Evolutionary conservation across 257 asterid species (phyloP).

Genomic region (Nicotiana benthamiana): DNA sequence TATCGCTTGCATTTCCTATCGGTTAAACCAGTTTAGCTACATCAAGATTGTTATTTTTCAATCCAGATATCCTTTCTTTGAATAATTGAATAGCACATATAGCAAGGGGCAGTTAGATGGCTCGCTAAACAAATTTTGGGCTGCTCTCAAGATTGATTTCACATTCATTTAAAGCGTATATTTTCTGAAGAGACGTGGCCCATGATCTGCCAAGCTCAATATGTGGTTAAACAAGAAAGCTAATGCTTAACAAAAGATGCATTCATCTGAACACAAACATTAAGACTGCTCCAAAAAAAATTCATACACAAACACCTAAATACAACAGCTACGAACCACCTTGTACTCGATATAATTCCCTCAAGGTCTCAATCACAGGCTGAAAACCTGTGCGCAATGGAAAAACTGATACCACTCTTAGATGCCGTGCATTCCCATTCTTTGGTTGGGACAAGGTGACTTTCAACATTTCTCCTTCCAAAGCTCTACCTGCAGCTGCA

Average conservation of each 20-base stretch:
- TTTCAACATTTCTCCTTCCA: constrained; percentile 78
- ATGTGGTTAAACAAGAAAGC: background rate
- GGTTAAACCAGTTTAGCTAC: background rate
- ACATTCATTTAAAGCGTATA: background rate
- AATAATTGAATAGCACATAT: background rate
- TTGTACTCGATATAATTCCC: constrained; percentile 38
- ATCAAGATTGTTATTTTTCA: background rate
- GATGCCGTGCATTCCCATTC: constrained; percentile 77
- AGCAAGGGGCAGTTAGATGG: background rate
- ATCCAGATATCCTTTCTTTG: background rate
- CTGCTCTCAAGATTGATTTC: background rate
- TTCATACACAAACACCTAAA: background rate
- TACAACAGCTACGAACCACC: constrained; percentile 10
- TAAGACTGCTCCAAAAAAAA: background rate
- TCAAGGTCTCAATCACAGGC: constrained; percentile 59
- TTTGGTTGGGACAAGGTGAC: constrained; percentile 67
- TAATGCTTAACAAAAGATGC: background rate
- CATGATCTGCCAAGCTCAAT: background rate
- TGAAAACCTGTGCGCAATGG: constrained; percentile 60
- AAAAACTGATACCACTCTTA: constrained; percentile 61
- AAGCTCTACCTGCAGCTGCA: constrained; percentile 39
- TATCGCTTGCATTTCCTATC: background rate
- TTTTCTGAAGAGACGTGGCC: background rate
- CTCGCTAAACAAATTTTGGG: background rate
- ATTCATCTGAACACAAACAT: background rate